Base-by-base conservation (phyloP, 352 stramenopile species). In the Globisporangium nagaii region DNA sequence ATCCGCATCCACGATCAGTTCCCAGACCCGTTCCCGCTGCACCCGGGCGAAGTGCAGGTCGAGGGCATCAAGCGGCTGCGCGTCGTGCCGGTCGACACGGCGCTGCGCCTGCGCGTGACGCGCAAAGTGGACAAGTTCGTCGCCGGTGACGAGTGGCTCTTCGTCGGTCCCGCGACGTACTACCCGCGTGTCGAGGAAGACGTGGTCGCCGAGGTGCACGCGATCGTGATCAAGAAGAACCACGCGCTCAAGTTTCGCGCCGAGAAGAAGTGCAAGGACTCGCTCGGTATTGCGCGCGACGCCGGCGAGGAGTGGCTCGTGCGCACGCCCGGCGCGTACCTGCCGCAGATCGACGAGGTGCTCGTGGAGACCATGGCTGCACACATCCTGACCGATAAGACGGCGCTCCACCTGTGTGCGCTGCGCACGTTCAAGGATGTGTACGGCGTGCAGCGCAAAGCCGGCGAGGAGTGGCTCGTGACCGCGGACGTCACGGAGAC, bases 271-370 rank as follows among this genome's bases (percentile, higher is more conserved):
- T 91, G 78, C 66, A 79, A 65, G 22, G 81, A 91, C 56, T 65
- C 77, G 37, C 70, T 85, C 35, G 78, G 71, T 28, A 69, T 78
- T 12, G 63, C 73, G 36, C 81, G 70, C 31, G 81, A 86, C 17
- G 81, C 81, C 1, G 81, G 81, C 19, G 81, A 90, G 52, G 81
- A 92, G 67, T 92, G 79, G 79, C 76, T 92, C 25, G 77, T 92
- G 46, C 79, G 81, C 28, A 80, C 64, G 8, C 77, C 79, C 0
- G 81, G 81, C 17, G 79, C 78, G 20, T 92, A 92, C 48, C 53
- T 92, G 22, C 81, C 81, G 1, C 79, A 86, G 45, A 86, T 92
- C 52, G 81, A 92, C 32, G 81, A 92, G 22, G 60, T 82, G 56
- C 65, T 82, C 1, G 72, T 89, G 17, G 75, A 77, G 48, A 77